These are phyloP conservation scores for Xerocomellus chrysenteron DNA, from an alignment of 768 basidiomycete species.

Conservation along the genomic window DNA sequence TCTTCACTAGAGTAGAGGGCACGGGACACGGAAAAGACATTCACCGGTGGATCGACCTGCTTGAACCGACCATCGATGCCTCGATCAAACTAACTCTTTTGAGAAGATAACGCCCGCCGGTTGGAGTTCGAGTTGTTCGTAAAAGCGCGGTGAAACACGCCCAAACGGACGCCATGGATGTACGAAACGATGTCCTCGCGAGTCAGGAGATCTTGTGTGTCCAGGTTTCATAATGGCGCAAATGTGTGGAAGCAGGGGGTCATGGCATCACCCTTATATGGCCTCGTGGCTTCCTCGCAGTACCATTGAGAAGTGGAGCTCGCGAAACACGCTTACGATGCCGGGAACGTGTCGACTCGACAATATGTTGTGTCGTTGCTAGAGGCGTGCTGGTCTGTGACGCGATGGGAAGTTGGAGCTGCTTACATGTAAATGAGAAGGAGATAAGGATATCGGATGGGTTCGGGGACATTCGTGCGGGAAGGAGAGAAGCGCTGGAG, in stretches of 20 bases:
- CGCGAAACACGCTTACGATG: neutral
- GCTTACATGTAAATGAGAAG: neutral
- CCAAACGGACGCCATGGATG: neutral
- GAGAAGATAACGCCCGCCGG: neutral
- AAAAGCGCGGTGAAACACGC: neutral
- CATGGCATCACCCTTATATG: neutral
- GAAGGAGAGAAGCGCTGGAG: slow-evolving; percentile 12
- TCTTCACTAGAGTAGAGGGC: neutral
- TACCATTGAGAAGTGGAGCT: neutral
- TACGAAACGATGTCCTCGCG: neutral
- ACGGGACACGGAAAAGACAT: neutral
- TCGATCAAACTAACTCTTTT: neutral
- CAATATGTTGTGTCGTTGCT: neutral
- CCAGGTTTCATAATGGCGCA: slow-evolving; percentile 11
- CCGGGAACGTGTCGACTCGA: neutral
- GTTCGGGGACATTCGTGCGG: slow-evolving; percentile 9
- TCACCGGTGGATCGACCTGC: neutral
- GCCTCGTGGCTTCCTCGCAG: slow-evolving; percentile 18
- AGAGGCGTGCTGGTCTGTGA: neutral
- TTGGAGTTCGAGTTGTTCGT: neutral
- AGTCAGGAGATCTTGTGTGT: neutral
- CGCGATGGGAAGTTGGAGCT: neutral
- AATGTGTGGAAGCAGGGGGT: slow-evolving; percentile 1
- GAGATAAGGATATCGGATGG: slow-evolving; percentile 19
- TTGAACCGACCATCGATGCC: neutral